These are phyloP conservation scores for Xylaria acuta DNA, from an alignment of 495 filamentous ascomycete genomes.

Conservation along the genomic window DNA sequence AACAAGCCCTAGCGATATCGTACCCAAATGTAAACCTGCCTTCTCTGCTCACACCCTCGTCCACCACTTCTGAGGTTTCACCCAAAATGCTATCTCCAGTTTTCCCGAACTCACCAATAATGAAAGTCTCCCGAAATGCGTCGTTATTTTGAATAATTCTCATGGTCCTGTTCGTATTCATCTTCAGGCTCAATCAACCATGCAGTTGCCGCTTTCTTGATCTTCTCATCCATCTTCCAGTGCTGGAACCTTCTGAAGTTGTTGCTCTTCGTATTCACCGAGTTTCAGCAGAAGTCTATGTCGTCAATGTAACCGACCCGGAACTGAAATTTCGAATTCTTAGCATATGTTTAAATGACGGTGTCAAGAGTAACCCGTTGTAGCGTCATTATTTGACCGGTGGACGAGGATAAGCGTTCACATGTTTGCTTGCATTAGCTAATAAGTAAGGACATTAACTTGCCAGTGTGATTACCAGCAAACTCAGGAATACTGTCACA, in stretches of 20 bases:
- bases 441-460: neutral
- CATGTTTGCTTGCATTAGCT: no score
- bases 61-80: neutral
- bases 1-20: neutral
- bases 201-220: neutral
- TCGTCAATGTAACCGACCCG: neutral
- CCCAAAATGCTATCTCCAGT: neutral
- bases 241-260: neutral
- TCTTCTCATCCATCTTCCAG: neutral
- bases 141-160: neutral
- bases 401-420: no score
- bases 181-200: neutral
- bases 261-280: neutral
- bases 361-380: no score
- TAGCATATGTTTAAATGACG: no score
- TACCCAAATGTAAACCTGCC: neutral
- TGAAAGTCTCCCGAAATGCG: neutral
- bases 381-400: no score
- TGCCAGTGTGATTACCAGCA: neutral
- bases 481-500: neutral
- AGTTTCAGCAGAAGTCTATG: neutral
- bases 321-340: neutral
- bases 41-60: neutral
- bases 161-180: neutral
- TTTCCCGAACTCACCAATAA: neutral